phyloP scores from a whole-genome alignment of 441 rosid species.

The Populus trichocarpa region DNA sequence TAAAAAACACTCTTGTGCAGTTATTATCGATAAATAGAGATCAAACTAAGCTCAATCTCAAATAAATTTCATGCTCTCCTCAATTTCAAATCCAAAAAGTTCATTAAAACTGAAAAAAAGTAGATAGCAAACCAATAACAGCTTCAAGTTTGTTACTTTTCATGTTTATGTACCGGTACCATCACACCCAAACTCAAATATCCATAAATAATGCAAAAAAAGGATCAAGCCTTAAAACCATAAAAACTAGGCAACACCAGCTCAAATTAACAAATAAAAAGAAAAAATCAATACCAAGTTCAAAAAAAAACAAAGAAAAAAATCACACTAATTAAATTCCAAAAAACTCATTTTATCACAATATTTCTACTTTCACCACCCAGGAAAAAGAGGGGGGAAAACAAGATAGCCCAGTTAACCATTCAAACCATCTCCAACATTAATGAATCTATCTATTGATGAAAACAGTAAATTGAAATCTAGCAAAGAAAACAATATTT shows the following conservation, averaged over 20 bases:
- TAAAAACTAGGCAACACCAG: not conserved
- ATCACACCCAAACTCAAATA: slow-evolving; percentile 2
- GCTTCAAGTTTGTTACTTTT: not conserved
- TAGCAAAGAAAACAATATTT: not conserved
- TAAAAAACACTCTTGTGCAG: not conserved
- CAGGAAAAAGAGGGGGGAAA: not conserved
- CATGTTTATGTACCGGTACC: not conserved
- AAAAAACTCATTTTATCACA: not conserved
- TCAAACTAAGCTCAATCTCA: not conserved
- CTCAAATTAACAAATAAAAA: slow-evolving; percentile 16
- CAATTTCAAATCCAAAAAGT: slow-evolving; percentile 1
- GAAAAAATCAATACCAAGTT: not conserved
- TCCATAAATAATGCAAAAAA: not conserved
- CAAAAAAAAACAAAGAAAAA: not conserved
- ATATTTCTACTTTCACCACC: not conserved
- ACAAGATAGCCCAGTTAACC: not conserved
- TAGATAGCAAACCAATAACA: not conserved
- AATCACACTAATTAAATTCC: not conserved
- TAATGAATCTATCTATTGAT: not conserved
- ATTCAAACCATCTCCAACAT: not conserved
- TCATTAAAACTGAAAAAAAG: not conserved
- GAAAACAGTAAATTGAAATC: not conserved
- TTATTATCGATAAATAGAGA: not conserved
- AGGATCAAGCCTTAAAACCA: not conserved
- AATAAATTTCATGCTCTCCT: not conserved